These are phyloP conservation scores for Mortierella sp. DNA, from an alignment of 371 early-diverging fungal species.

Conservation along the genomic window DNA sequence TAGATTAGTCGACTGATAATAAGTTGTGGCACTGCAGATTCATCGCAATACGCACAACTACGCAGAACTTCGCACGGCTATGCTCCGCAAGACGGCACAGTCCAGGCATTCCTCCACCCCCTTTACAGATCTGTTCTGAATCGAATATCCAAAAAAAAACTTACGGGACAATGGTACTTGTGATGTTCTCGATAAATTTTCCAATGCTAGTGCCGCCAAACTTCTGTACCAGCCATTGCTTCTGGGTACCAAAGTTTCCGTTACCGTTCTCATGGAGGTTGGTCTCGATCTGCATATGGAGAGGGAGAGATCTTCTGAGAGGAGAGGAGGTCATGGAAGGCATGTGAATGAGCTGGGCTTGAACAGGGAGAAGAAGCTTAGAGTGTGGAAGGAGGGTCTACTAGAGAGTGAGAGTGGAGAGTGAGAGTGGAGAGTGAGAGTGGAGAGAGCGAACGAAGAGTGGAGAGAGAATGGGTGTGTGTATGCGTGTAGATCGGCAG, in stretches of 20 bases:
- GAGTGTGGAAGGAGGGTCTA: neutral
- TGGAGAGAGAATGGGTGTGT: neutral
- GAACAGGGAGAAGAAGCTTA: neutral
- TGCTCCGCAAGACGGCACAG: too few species aligned
- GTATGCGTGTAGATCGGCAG: too few species aligned
- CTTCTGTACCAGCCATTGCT: constrained; percentile 70
- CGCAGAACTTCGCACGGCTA: too few species aligned
- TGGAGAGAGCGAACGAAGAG: neutral
- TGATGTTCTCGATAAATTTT: constrained; percentile 75
- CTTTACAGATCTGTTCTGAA: too few species aligned
- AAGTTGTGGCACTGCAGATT: too few species aligned
- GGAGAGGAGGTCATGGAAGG: constrained; percentile 22
- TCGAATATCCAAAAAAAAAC: neutral
- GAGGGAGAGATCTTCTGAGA: constrained; percentile 17
- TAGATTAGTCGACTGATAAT: too few species aligned
- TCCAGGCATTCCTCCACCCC: too few species aligned
- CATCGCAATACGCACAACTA: too few species aligned
- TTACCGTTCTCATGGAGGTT: neutral
- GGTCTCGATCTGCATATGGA: constrained; percentile 7
- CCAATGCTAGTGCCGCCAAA: constrained; percentile 92
- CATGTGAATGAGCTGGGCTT: neutral
- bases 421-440: neutral
- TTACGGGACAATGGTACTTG: constrained; percentile 67
- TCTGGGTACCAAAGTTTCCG: neutral
- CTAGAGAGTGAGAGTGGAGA: neutral